A percentile compares a stretch with the other conserved stretches of the same genome.
phyloP scores from a whole-genome alignment of 768 basidiomycete species.

The Calocybe gangraenosa region DNA sequence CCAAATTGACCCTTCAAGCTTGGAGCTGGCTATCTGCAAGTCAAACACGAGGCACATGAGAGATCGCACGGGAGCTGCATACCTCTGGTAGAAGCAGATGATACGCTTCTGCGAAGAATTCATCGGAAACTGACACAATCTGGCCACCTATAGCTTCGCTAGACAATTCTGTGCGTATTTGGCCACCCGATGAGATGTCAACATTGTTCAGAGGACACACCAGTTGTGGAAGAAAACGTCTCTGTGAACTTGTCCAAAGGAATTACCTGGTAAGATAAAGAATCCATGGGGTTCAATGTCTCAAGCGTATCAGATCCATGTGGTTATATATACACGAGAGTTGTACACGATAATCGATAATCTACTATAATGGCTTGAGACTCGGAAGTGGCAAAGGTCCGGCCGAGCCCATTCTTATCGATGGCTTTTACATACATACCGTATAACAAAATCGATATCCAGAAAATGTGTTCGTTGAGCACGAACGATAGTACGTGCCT shows the following conservation, averaged over 20 bases:
- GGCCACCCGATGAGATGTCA: not conserved
- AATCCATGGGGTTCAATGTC: not conserved
- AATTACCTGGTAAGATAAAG: conserved; percentile 31
- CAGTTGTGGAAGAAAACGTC: conserved; percentile 46
- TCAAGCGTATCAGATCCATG: conserved; percentile 1
- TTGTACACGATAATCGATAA: too few relatives aligned
- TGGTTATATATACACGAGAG: too few relatives aligned
- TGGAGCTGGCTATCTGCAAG: conserved; percentile 60
- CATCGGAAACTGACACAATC: conserved; percentile 80
- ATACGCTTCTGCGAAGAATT: conserved; percentile 89
- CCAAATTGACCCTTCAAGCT: conserved; percentile 97
- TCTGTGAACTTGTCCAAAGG: conserved; percentile 43
- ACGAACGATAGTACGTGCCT: too few relatives aligned
- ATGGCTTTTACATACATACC: too few relatives aligned
- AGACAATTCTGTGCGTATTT: conserved; percentile 66
- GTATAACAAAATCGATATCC: too few relatives aligned
- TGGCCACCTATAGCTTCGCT: conserved; percentile 78
- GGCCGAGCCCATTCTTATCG: too few relatives aligned
- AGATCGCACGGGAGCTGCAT: conserved; percentile 18
- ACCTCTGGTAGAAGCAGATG: conserved; percentile 85
- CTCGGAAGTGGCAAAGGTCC: too few relatives aligned
- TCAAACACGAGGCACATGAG: conserved; percentile 2
- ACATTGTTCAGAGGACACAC: conserved; percentile 24
- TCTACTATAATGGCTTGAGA: too few relatives aligned
- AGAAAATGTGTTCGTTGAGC: too few relatives aligned